Percentiles rank a stretch among this genome's conserved stretches.
Evolutionary conservation across 805 yeast genomes (phyloP).

Genomic region (Pichia californica): DNA sequence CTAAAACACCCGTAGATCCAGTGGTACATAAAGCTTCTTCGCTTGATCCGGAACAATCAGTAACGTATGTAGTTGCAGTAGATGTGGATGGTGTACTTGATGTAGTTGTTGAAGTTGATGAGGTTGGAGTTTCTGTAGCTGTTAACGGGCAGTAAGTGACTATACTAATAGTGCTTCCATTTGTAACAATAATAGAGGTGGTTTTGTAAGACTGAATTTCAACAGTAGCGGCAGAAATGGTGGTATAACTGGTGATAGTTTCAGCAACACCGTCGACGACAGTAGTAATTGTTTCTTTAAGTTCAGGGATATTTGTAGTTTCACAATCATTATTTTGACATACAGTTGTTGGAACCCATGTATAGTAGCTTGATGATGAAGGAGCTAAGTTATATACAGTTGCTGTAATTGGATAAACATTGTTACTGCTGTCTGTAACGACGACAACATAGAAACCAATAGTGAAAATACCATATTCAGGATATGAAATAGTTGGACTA

Average conservation of each 20-base stretch:
- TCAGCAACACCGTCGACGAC: conserved; percentile 1
- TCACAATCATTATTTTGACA: conserved; percentile 10
- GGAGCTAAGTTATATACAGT: conserved; percentile 9
- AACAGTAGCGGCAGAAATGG: not conserved
- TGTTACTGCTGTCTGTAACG: not conserved
- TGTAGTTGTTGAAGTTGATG: not conserved
- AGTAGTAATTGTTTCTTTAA: not conserved
- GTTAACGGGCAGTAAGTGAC: conserved; percentile 18
- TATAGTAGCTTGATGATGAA: conserved; percentile 2
- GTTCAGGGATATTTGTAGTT: conserved; percentile 9
- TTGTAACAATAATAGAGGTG: conserved; percentile 11
- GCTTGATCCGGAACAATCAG: conserved; percentile 1
- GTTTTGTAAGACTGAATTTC: conserved; percentile 8
- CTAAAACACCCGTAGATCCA: not conserved
- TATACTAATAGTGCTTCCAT: conserved; percentile 13
- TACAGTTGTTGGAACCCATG: conserved; percentile 8
- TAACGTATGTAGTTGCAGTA: not conserved
- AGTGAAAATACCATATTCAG: conserved; percentile 9
- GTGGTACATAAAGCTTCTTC: not conserved
- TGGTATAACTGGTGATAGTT: conserved; percentile 3
- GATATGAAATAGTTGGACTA: conserved; percentile 9
- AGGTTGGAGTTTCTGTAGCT: conserved; percentile 1
- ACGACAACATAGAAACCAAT: conserved; percentile 1
- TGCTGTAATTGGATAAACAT: not conserved
- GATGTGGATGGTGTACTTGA: not conserved